Conservation (phyloP, 495 filamentous ascomycete genomes). For the Rhizodiscina lignyota region DNA sequence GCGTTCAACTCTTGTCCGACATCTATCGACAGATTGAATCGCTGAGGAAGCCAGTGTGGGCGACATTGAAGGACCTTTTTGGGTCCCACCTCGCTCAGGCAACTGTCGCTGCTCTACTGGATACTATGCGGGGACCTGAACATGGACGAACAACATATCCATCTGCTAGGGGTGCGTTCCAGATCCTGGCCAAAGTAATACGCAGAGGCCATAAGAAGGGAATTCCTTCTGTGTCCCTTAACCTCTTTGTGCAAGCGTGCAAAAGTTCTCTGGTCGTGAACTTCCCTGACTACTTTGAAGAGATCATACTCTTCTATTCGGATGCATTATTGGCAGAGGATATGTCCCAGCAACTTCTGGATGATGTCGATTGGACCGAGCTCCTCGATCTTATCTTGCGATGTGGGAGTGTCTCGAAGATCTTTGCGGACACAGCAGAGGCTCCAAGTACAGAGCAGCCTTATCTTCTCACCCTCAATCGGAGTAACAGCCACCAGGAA, state of each 20-base stretch:
- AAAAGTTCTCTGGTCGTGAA: slow-evolving; percentile 5
- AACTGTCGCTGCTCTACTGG: slow-evolving; percentile 12
- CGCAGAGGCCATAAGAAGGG: slow-evolving; percentile 8
- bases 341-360: slow-evolving; percentile 5
- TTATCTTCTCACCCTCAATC: too few relatives aligned
- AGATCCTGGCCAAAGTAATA: slow-evolving; percentile 13
- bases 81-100: slow-evolving; percentile 57
- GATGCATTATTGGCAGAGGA: too few relatives aligned
- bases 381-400: slow-evolving; percentile 1
- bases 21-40: slow-evolving; percentile 59
- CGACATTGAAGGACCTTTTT: slow-evolving; percentile 57
- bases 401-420: too few relatives aligned
- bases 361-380: slow-evolving; percentile 13
- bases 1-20: slow-evolving; percentile 65
- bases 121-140: slow-evolving; percentile 6
- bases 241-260: slow-evolving; percentile 9
- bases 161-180: slow-evolving; percentile 11
- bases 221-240: slow-evolving; percentile 11
- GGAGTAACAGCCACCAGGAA: too few relatives aligned
- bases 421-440: too few relatives aligned
- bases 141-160: slow-evolving; percentile 2
- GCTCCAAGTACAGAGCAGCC: too few relatives aligned
- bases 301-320: too few relatives aligned
- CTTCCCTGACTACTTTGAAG: too few relatives aligned
- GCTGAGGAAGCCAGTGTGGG: slow-evolving; percentile 57